Conservation (phyloP, 257 asterid genomes). For the Vinca minor region DNA sequence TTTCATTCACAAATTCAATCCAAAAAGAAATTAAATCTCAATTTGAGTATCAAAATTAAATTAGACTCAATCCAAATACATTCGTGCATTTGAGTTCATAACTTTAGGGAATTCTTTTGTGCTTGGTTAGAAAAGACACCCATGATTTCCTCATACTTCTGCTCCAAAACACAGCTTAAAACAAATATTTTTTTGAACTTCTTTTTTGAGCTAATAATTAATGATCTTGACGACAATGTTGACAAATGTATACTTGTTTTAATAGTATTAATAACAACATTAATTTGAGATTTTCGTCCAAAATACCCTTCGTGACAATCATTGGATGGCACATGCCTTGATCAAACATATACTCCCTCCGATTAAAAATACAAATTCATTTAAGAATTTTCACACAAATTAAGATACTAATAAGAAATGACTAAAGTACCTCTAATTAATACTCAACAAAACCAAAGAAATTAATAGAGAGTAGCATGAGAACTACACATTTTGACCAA, state of each 20-base stretch:
- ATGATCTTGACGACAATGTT: conserved; percentile 40
- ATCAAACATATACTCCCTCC: conserved; percentile 2
- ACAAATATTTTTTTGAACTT: conserved; percentile 3
- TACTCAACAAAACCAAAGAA: no score
- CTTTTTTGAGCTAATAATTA: conserved; percentile 25
- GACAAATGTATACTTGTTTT: conserved; percentile 10
- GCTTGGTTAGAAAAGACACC: conserved; percentile 40
- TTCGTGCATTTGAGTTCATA: conserved; percentile 21
- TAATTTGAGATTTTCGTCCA: conserved; percentile 8
- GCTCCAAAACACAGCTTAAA: conserved; percentile 15
- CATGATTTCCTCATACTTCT: conserved; percentile 48
- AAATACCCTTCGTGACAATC: conserved; percentile 30
- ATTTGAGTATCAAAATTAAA: no score
- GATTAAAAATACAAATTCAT: no score
- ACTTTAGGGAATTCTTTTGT: conserved; percentile 23
- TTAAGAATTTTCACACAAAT: no score
- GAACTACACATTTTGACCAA: no score
- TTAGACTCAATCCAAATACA: no score
- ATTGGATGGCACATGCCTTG: conserved; percentile 30
- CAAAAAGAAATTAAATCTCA: no score
- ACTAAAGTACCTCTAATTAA: no score
- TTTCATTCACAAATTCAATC: no score
- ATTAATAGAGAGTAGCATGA: no score
- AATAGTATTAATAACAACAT: conserved; percentile 1
- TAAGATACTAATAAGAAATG: no score